These are phyloP conservation scores for Phlebopus sp. DNA, from an alignment of 1,284 basidiomycete genomes.

Conservation along the genomic window DNA sequence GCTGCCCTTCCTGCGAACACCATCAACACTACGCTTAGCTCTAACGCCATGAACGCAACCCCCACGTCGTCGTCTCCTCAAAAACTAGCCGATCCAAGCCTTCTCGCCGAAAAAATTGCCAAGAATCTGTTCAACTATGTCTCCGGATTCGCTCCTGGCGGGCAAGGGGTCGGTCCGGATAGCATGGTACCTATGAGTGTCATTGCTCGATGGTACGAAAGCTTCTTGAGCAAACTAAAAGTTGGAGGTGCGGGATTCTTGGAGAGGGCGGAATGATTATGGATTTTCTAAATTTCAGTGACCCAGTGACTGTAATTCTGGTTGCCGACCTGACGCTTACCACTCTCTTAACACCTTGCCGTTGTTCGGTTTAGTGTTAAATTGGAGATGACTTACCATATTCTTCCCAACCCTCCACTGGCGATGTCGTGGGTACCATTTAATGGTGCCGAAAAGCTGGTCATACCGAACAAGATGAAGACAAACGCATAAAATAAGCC, in stretches of 20 bases:
- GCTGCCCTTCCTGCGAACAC: constrained; percentile 41
- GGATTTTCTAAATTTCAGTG: too few species aligned
- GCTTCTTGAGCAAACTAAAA: constrained; percentile 69
- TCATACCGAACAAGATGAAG: too few species aligned
- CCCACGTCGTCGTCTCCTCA: constrained; percentile 7
- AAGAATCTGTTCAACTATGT: constrained; percentile 84
- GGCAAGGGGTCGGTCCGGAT: constrained; percentile 52
- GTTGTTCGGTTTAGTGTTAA: too few species aligned
- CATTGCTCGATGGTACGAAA: constrained; percentile 82
- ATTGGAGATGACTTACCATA: too few species aligned
- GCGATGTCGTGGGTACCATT: too few species aligned
- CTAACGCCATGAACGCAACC: constrained; percentile 3
- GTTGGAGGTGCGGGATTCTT: constrained; percentile 73
- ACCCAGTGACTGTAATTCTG: too few species aligned
- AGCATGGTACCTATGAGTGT: constrained; percentile 72
- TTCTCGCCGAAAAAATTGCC: constrained; percentile 63
- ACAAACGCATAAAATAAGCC: too few species aligned
- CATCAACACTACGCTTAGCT: constrained; percentile 32
- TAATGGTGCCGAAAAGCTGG: too few species aligned
- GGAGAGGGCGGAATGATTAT: constrained; percentile 55
- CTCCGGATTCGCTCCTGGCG: constrained; percentile 65
- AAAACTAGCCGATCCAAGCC: constrained; percentile 34
- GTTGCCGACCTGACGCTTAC: too few species aligned
- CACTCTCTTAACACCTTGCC: too few species aligned
- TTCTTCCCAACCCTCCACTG: too few species aligned